These are phyloP conservation scores for Magnaporthales sp. DNA, from an alignment of 2,329 filamentous ascomycete genomes.

Conservation along the genomic window DNA sequence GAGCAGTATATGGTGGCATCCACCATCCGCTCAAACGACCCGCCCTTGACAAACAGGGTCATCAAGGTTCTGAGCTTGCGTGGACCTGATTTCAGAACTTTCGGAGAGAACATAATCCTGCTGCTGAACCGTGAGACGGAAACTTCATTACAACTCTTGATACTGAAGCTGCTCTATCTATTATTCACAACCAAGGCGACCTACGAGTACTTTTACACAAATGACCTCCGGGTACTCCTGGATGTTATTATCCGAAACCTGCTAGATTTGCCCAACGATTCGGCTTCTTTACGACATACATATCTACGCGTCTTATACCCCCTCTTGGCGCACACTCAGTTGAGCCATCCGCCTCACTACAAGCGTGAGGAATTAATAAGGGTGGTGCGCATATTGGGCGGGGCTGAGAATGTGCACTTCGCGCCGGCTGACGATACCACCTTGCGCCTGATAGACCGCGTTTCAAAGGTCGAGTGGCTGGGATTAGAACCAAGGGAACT, in stretches of 20 bases:
- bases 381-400: constrained; percentile 63
- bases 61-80: constrained; percentile 82
- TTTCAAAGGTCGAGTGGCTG: constrained; percentile 59
- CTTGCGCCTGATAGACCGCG: constrained; percentile 66
- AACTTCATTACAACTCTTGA: constrained; percentile 89
- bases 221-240: constrained; percentile 86
- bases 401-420: constrained; percentile 63
- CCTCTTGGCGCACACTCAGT: constrained; percentile 82
- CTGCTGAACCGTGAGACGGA: constrained; percentile 92
- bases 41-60: constrained; percentile 74
- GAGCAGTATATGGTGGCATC: constrained; percentile 92
- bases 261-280: constrained; percentile 87
- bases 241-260: constrained; percentile 96
- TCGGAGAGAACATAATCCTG: constrained; percentile 95
- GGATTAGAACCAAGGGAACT: constrained; percentile 22
- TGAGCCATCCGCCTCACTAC: constrained; percentile 80
- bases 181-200: constrained; percentile 88
- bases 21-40: constrained; percentile 41
- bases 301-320: constrained; percentile 91
- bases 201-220: constrained; percentile 98
- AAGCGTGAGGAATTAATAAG: constrained; percentile 78
- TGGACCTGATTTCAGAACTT: constrained; percentile 78
- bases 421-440: constrained; percentile 76
- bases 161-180: constrained; percentile 89
- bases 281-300: constrained; percentile 71